Evolutionary conservation across 106 monocot genomes (phyloP).

Genomic region (Amphibolis antarctica): DNA sequence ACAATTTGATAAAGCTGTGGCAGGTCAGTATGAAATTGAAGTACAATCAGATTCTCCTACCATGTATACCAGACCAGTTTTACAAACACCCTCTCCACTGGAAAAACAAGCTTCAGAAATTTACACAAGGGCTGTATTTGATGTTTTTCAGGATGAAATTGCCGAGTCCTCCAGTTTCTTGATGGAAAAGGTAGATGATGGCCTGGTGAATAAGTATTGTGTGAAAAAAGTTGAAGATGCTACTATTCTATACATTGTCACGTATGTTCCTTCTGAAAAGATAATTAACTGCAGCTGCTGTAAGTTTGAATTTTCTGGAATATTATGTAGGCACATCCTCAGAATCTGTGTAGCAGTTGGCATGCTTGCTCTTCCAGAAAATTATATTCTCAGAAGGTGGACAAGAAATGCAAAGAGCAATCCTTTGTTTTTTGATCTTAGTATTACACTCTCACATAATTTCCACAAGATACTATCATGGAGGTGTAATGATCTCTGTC

Average conservation of each 20-base stretch:
- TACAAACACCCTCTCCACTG: slow-evolving; percentile 72
- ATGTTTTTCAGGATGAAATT: slow-evolving; percentile 74
- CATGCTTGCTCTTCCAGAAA: slow-evolving; percentile 41
- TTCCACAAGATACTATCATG: slow-evolving; percentile 25
- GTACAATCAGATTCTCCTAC: slow-evolving; percentile 51
- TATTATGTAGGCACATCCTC: slow-evolving; percentile 65
- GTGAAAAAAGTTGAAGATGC: slow-evolving; percentile 43
- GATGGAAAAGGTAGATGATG: slow-evolving; percentile 61
- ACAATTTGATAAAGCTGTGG: slow-evolving; percentile 86
- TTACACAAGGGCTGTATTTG: slow-evolving; percentile 75
- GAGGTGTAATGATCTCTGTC: slow-evolving; percentile 76
- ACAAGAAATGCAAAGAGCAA: slow-evolving; percentile 64
- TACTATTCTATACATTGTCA: slow-evolving; percentile 31
- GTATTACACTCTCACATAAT: slow-evolving; percentile 14
- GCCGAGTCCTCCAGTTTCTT: slow-evolving; percentile 42
- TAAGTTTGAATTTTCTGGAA: slow-evolving; percentile 70
- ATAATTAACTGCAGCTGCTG: slow-evolving; percentile 57
- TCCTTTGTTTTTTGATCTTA: slow-evolving; percentile 21
- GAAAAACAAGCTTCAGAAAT: slow-evolving; percentile 95
- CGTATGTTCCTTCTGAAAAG: slow-evolving; percentile 38
- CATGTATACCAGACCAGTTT: slow-evolving; percentile 36
- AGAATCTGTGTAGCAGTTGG: slow-evolving; percentile 43
- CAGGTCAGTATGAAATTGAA: slow-evolving; percentile 67
- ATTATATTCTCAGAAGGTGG: slow-evolving; percentile 77
- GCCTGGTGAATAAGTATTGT: slow-evolving; percentile 32